Base-by-base conservation (phyloP, 176 grass and related monocot species). In the Typha latifolia region DNA sequence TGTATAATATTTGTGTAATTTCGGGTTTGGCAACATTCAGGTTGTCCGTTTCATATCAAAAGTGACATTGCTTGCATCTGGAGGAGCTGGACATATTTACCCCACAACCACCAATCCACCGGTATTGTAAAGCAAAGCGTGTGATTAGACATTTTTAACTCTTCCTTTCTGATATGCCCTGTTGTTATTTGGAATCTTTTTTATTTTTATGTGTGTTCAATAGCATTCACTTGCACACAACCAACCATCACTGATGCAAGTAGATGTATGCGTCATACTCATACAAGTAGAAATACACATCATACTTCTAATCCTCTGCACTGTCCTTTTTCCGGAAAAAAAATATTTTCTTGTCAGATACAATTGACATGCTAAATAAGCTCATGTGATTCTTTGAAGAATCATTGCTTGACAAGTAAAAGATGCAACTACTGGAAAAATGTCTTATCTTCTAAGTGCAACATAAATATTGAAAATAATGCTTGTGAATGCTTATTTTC, bases 11-110 rank as follows among this genome's bases (percentile, higher is more conserved):
- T 67, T 67, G 55, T 20, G 72, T 64, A 66, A 20, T 23, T 61
- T 74, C 32, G 34, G 20, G 31, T 70, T 66, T 63, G 26, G 72
- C 37, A 23, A 55, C 53, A 77, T 84, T 49, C 69, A 97, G 93
- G 81, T 84, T 74, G 77, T 92, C 14, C 85, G 88, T 62, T 89
- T 97, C 81, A 89, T 97, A 51, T 88, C 93, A 49, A 97, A 86
- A 80, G 93, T 97, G 66, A 92, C 82, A 53, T 64, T 97, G 66
- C 88, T 97, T 78, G 88, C 93, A 74, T 91, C 88, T 65, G 93
- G 93, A 63, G 93, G 88, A 82, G 93, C 80, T 82, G 85, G 93
- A 20, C 93, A 97, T 69, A 90, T 92, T 70, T 97, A 97, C 50
- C 93, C 93, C 61, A 85, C 80, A 69, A 97, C 93, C n/a, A 97